These are phyloP conservation scores for Stylosanthes scabra DNA, from an alignment of 331 rosid species.

Conservation along the genomic window DNA sequence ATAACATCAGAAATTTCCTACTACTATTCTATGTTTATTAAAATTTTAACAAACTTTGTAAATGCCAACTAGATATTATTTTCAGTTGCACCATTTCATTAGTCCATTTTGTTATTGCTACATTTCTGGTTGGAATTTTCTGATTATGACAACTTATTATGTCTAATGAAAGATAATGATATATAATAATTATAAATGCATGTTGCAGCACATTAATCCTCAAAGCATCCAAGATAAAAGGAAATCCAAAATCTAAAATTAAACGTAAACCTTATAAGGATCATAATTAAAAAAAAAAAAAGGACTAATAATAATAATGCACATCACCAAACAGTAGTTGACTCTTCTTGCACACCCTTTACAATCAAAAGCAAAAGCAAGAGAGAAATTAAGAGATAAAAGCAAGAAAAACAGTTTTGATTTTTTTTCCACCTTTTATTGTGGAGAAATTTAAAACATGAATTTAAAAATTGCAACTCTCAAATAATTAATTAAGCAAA, in stretches of 20 bases:
- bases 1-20: no score
- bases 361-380: slow-evolving; percentile 33
- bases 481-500: not conserved
- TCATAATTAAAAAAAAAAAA: slow-evolving; percentile 25
- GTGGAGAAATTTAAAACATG: not conserved
- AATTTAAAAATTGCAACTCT: slow-evolving; percentile 19
- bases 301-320: slow-evolving; percentile 12
- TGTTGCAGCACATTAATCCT: slow-evolving; percentile 10
- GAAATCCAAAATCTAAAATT: not conserved
- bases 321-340: slow-evolving; percentile 39
- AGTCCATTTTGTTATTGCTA: no score
- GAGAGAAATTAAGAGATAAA: not conserved
- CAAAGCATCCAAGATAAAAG: slow-evolving; percentile 32
- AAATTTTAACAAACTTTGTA: not conserved
- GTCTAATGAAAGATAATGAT: slow-evolving; percentile 3
- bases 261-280: not conserved
- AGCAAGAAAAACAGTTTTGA: not conserved
- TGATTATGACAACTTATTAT: not conserved
- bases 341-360: slow-evolving; percentile 34
- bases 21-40: no score
- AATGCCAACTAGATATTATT: not conserved
- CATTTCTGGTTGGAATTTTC: not conserved
- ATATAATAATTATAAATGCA: slow-evolving; percentile 14
- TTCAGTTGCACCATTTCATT: not conserved
- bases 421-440: slow-evolving; percentile 41